phyloP scores from a whole-genome alignment of 257 asterid species.

The Rauvolfia tetraphylla region DNA sequence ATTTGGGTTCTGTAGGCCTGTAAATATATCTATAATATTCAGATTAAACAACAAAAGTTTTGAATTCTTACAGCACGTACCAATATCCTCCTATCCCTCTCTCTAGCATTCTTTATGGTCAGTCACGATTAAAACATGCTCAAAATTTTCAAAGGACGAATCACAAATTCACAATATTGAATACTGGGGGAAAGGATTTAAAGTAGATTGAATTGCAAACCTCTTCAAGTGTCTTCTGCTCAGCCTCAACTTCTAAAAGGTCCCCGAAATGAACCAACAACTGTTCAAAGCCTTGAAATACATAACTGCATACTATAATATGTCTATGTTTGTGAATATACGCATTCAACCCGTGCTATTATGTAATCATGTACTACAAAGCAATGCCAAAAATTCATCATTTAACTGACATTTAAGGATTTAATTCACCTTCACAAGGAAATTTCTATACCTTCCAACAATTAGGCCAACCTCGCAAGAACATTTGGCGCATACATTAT shows the following conservation, averaged over 20 bases:
- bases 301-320: background rate
- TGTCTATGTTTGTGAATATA: background rate
- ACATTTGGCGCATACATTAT: slow-evolving; percentile 79
- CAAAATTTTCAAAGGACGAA: slow-evolving; percentile 2
- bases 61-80: slow-evolving; percentile 63
- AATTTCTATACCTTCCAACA: slow-evolving; percentile 58
- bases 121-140: slow-evolving; percentile 25
- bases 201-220: slow-evolving; percentile 26
- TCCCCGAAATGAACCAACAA: slow-evolving; percentile 45
- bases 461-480: slow-evolving; percentile 59
- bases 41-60: background rate
- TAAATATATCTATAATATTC: background rate
- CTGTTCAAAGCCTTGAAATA: background rate
- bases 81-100: slow-evolving; percentile 80
- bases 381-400: background rate
- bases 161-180: slow-evolving; percentile 5
- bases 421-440: background rate
- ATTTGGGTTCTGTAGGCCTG: background rate
- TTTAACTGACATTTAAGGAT: background rate
- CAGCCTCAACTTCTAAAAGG: slow-evolving; percentile 73
- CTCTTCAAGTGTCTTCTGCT: slow-evolving; percentile 77
- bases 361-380: background rate
- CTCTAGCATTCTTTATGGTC: slow-evolving; percentile 94
- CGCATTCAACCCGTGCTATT: background rate
- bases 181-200: background rate